Conservation (phyloP, 2,329 filamentous ascomycete genomes). For the Colletotrichum chlorophyti region DNA sequence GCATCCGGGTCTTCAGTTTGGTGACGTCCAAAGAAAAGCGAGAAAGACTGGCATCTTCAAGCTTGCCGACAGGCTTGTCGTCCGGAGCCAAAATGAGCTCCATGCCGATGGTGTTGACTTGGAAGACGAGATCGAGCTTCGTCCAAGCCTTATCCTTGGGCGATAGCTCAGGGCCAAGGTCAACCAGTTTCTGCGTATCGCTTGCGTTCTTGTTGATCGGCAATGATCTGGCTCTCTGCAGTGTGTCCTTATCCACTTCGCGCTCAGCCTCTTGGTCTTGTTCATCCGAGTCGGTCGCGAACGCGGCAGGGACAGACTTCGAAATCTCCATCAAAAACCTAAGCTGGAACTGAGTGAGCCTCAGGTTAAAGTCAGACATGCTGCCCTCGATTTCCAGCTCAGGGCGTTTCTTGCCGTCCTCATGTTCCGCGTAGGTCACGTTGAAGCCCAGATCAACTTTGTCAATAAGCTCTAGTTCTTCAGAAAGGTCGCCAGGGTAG, state of each 20-base stretch:
- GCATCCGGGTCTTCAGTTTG: conserved; percentile 88
- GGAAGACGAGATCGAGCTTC: conserved; percentile 90
- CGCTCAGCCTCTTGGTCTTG: conserved; percentile 77
- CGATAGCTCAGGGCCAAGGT: conserved; percentile 74
- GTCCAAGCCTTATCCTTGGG: conserved; percentile 80
- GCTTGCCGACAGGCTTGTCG: conserved; percentile 77
- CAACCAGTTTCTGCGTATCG: conserved; percentile 52
- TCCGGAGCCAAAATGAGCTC: conserved; percentile 83
- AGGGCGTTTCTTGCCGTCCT: conserved; percentile 76
- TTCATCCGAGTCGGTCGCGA: conserved; percentile 75
- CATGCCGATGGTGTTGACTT: conserved; percentile 84
- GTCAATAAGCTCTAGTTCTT: conserved; percentile 96
- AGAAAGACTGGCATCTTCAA: conserved; percentile 83
- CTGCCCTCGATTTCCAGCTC: conserved; percentile 90
- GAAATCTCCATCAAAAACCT: conserved; percentile 89
- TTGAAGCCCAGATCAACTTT: conserved; percentile 94
- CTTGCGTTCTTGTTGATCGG: conserved; percentile 42
- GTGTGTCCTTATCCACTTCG: conserved; percentile 69
- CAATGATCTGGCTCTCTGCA: conserved; percentile 51
- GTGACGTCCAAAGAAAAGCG: conserved; percentile 95
- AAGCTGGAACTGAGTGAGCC: conserved; percentile 88
- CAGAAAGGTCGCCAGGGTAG: conserved; percentile 73
- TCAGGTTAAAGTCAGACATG: conserved; percentile 92
- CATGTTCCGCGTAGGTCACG: conserved; percentile 90
- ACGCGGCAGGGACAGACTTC: conserved; percentile 85